Evolutionary conservation across 2,329 filamentous ascomycete species (phyloP).

Genomic region (Dothiorella sarmentorum): DNA sequence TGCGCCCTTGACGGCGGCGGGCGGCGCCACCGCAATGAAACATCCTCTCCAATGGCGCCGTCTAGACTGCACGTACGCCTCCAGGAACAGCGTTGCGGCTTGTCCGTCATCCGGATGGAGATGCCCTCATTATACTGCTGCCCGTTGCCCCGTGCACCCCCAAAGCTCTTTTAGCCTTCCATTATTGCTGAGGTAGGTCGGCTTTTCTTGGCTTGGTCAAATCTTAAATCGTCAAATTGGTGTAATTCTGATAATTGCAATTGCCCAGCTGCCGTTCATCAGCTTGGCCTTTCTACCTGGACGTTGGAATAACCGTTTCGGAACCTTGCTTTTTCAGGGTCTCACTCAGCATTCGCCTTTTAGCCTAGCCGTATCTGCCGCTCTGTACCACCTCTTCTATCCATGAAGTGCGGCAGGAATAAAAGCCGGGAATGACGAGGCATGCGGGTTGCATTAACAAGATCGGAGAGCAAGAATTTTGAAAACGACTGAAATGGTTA

Average conservation of each 20-base stretch:
- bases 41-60: not conserved
- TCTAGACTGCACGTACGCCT: not conserved
- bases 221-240: not conserved
- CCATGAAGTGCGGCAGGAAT: not conserved
- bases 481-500: not conserved
- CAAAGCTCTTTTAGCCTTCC: no score
- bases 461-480: not conserved
- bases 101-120: not conserved
- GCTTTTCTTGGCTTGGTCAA: no score
- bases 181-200: no score
- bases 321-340: not conserved
- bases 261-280: no score
- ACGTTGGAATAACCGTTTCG: constrained; percentile 13
- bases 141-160: not conserved
- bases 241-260: not conserved
- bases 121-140: not conserved
- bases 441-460: not conserved
- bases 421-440: no score
- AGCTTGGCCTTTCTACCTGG: not conserved
- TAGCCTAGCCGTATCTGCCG: not conserved
- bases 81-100: not conserved
- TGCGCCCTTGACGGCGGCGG: not conserved
- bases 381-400: not conserved
- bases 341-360: not conserved
- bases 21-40: not conserved